These are phyloP conservation scores for Ammopiptanthus mongolicus DNA, from an alignment of 306 rosid species.

Conservation along the genomic window DNA sequence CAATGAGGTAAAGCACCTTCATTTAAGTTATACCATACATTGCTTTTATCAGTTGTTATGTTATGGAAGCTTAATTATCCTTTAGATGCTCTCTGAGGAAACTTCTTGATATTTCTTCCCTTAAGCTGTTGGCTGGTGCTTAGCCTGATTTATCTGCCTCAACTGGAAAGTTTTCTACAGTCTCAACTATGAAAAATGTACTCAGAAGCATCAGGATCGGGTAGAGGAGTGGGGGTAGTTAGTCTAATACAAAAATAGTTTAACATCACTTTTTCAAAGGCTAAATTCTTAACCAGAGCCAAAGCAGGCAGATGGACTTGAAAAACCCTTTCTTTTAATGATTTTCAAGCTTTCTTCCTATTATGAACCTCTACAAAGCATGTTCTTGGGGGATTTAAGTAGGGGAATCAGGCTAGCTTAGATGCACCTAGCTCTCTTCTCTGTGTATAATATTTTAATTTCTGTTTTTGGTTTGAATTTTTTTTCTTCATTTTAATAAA, in stretches of 20 bases:
- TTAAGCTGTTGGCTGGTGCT: background rate
- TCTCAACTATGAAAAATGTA: background rate
- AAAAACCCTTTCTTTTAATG: background rate
- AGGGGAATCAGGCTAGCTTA: background rate
- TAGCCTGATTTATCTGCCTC: background rate
- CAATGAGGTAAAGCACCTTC: slow-evolving; percentile 37
- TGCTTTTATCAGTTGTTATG: background rate
- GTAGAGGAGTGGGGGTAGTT: background rate
- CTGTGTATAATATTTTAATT: background rate
- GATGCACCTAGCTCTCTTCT: background rate
- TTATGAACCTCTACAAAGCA: background rate
- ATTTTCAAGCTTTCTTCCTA: background rate
- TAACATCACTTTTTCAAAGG: background rate
- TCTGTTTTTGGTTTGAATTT: background rate
- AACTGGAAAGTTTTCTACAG: background rate
- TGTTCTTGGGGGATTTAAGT: background rate
- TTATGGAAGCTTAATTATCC: background rate
- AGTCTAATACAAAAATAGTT: background rate
- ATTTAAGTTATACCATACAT: background rate
- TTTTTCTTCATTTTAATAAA: background rate
- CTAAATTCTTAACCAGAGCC: background rate
- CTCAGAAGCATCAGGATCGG: background rate
- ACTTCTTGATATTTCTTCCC: background rate
- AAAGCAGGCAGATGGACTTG: background rate
- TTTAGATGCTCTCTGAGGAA: background rate